phyloP scores from a whole-genome alignment of 164 flowering plant genomes.

The Chimonanthus salicifolius region DNA sequence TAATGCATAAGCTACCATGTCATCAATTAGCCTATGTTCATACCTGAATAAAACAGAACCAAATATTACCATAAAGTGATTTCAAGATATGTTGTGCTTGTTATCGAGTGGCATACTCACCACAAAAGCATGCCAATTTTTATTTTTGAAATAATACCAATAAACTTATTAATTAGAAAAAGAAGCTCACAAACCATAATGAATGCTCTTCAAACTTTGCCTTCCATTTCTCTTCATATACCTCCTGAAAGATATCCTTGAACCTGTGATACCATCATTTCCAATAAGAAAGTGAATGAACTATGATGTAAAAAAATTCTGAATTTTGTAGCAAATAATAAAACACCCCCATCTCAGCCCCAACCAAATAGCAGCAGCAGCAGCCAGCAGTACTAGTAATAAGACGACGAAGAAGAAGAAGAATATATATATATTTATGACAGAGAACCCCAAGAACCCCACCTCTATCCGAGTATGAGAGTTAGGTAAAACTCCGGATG shows the following conservation, averaged over 20 bases:
- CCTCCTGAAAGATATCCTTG: constrained; percentile 96
- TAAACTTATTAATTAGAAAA: no score
- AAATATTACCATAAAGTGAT: constrained; percentile 6
- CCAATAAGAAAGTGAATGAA: not conserved
- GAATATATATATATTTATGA: no score
- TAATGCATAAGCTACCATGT: constrained; percentile 97
- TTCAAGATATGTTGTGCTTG: constrained; percentile 3
- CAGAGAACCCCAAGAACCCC: no score
- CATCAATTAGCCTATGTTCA: constrained; percentile 98
- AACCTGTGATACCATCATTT: constrained; percentile 45
- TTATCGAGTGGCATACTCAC: not conserved
- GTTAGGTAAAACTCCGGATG: no score
- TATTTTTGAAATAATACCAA: no score
- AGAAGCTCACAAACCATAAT: constrained; percentile 51
- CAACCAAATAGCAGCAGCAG: no score
- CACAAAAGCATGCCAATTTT: constrained; percentile 4
- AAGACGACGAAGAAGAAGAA: no score
- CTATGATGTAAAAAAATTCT: not conserved
- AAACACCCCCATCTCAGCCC: no score
- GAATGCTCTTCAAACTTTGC: constrained; percentile 76
- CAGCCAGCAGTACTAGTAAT: no score
- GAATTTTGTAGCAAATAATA: not conserved
- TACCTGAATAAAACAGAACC: constrained; percentile 48
- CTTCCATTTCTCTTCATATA: constrained; percentile 89
- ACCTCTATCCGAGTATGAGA: no score